These are phyloP conservation scores for Trifolium dubium DNA, from an alignment of 306 rosid genomes.

Conservation along the genomic window DNA sequence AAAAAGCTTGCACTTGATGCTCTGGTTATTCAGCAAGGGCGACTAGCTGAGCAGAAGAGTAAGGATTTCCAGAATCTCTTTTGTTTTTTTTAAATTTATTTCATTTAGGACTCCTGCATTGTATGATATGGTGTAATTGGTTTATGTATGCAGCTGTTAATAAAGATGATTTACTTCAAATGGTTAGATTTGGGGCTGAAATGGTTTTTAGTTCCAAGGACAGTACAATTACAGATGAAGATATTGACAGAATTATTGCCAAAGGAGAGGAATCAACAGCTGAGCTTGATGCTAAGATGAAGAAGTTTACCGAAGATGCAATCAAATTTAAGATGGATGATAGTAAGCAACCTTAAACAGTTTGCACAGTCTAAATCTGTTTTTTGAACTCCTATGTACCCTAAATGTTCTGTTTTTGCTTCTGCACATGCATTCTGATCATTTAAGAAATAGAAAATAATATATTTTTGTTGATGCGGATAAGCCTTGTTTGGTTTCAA, in stretches of 20 bases:
- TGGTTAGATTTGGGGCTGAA: conserved; percentile 99
- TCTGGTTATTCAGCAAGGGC: conserved; percentile 97
- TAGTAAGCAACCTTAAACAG: conserved; percentile 54
- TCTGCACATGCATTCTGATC: neutral
- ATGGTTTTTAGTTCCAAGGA: conserved; percentile 99
- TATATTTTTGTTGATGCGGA: conserved; percentile 15
- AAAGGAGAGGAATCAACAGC: conserved; percentile 99
- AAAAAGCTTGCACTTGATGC: conserved; percentile 99
- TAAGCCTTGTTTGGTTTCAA: conserved; percentile 21
- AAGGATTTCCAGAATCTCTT: conserved; percentile 29
- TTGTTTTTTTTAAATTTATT: neutral
- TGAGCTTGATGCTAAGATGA: conserved; percentile 98
- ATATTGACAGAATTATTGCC: conserved; percentile 95
- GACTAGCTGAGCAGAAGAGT: conserved; percentile 98
- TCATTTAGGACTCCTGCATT: neutral
- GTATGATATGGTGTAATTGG: conserved; percentile 18
- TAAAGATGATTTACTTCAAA: conserved; percentile 94
- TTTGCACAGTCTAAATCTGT: conserved; percentile 5
- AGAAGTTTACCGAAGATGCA: conserved; percentile 98
- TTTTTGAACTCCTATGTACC: conserved; percentile 7
- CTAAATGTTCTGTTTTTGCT: neutral
- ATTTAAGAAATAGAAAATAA: conserved; percentile 11
- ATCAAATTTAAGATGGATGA: conserved; percentile 99
- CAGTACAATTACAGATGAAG: conserved; percentile 94
- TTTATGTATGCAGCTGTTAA: conserved; percentile 78